Conservation (phyloP, 1,139 yeast genomes). For the Protomyces inouyei region DNA sequence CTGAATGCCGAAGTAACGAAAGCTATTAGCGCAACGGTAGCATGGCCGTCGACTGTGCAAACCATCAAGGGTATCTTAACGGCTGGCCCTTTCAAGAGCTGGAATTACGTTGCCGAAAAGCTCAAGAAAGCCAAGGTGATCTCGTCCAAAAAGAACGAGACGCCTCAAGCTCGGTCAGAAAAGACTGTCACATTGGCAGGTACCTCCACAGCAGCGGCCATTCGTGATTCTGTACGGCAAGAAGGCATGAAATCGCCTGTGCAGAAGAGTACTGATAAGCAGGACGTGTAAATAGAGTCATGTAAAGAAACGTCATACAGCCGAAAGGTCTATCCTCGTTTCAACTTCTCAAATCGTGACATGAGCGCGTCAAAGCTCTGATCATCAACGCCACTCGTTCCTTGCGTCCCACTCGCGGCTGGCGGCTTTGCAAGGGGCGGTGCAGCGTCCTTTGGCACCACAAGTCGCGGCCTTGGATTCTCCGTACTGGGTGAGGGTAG, state of each 20-base stretch:
- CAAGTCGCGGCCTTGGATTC: slow-evolving; percentile 31
- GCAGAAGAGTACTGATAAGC: not conserved
- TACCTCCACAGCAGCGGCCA: not conserved
- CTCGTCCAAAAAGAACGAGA: not conserved
- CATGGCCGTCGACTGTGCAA: slow-evolving; percentile 67
- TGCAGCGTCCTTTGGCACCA: slow-evolving; percentile 25
- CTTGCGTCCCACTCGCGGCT: slow-evolving; percentile 36
- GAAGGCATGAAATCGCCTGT: not conserved
- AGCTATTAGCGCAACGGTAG: slow-evolving; percentile 57
- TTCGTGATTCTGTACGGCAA: not conserved
- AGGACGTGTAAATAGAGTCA: not conserved
- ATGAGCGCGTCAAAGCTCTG: slow-evolving; percentile 48
- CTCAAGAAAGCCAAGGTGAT: slow-evolving; percentile 36
- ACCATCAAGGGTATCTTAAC: slow-evolving; percentile 77
- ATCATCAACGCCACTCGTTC: slow-evolving; percentile 16
- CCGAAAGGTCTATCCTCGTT: not conserved
- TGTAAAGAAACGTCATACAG: not conserved
- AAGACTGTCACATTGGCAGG: not conserved
- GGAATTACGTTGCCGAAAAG: slow-evolving; percentile 76
- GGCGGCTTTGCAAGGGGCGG: slow-evolving; percentile 23
- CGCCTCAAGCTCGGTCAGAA: not conserved
- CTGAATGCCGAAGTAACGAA: slow-evolving; percentile 45
- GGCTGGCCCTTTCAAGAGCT: slow-evolving; percentile 72
- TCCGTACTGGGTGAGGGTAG: slow-evolving; percentile 28
- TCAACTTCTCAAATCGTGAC: slow-evolving; percentile 27